A percentile compares a stretch with the other conserved stretches of the same genome.
Evolutionary conservation across 148 eudicot genomes (phyloP).

Genomic region (Rhododendron ferrugineum): DNA sequence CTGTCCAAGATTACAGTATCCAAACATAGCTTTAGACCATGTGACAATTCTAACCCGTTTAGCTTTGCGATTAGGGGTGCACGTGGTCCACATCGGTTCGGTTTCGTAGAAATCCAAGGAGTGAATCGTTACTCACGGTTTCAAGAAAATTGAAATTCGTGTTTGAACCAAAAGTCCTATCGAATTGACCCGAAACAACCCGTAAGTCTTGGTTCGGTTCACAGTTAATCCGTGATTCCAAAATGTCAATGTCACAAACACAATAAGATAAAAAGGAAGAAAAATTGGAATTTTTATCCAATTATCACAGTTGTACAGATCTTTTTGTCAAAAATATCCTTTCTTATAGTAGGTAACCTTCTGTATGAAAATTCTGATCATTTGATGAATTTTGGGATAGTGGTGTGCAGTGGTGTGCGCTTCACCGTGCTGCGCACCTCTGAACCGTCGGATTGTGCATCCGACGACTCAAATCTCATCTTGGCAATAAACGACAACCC

Average conservation of each 20-base stretch:
- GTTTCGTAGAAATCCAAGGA: neutral
- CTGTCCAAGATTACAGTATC: neutral
- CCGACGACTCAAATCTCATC: too few relatives aligned
- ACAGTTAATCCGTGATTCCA: neutral
- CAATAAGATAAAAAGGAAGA: neutral
- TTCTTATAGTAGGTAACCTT: neutral
- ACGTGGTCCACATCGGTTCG: neutral
- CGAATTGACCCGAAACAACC: neutral
- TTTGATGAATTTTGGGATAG: too few relatives aligned
- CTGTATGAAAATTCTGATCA: neutral
- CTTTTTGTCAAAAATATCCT: neutral
- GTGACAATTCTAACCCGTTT: neutral
- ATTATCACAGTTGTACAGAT: neutral
- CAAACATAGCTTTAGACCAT: neutral
- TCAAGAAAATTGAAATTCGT: neutral
- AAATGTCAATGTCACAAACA: neutral
- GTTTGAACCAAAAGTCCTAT: neutral
- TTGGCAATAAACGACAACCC: too few relatives aligned
- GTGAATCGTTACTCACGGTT: neutral
- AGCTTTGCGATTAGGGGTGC: neutral
- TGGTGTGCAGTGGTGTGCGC: too few relatives aligned
- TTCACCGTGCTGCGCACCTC: too few relatives aligned
- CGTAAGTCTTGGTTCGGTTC: neutral
- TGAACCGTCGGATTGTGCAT: too few relatives aligned
- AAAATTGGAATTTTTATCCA: neutral